Conservation (phyloP, 2,329 filamentous ascomycete species). For the Fusarium coffeatum region DNA sequence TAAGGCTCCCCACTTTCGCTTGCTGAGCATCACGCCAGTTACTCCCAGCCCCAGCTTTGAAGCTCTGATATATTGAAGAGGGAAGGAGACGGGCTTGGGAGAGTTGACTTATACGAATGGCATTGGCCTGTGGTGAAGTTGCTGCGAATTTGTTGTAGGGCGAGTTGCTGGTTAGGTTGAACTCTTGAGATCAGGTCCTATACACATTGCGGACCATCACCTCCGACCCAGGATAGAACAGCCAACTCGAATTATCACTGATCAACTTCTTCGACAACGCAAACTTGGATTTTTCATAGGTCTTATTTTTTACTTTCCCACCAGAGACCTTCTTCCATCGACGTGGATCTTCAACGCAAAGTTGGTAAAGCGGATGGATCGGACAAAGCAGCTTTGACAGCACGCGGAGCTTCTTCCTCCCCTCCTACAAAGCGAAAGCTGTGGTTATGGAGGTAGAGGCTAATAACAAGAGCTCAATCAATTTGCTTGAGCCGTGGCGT, state of each 20-base stretch:
- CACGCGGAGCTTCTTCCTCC: conserved; percentile 36
- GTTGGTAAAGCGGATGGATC: conserved; percentile 41
- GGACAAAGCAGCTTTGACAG: conserved; percentile 34
- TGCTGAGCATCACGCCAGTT: conserved; percentile 38
- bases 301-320: background rate
- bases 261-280: background rate
- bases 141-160: background rate
- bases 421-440: conserved; percentile 40
- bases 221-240: conserved; percentile 12
- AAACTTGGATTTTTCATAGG: background rate
- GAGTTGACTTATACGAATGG: background rate
- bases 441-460: conserved; percentile 45
- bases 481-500: conserved; percentile 43
- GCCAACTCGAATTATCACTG: conserved; percentile 19
- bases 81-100: background rate
- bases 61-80: conserved; percentile 6
- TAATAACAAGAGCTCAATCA: conserved; percentile 41
- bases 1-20: conserved; percentile 32
- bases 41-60: conserved; percentile 4
- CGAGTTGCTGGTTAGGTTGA: conserved; percentile 3
- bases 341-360: conserved; percentile 10
- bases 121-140: background rate
- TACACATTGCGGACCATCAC: conserved; percentile 8
- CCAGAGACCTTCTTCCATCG: background rate
- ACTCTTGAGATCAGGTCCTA: conserved; percentile 4